Percentiles rank a stretch among this genome's conserved stretches.
Conservation (phyloP, 495 filamentous ascomycete species). For the Xylaria curta region DNA sequence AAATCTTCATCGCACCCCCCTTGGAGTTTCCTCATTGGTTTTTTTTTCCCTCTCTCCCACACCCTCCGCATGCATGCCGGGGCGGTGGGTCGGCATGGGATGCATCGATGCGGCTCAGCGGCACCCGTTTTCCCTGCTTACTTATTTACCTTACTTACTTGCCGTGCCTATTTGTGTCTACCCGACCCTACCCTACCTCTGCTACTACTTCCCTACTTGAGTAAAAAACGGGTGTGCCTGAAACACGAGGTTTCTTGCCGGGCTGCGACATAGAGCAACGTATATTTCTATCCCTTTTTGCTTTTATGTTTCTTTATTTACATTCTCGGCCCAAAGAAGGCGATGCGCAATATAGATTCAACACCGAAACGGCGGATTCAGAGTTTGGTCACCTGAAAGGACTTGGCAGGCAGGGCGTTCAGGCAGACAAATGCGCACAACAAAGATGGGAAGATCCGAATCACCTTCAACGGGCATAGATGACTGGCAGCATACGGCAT, state of each 20-base stretch:
- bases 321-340: background rate
- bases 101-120: constrained; percentile 18
- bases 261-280: background rate
- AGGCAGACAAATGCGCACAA: background rate
- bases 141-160: background rate
- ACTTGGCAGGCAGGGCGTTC: constrained; percentile 15
- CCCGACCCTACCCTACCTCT: background rate
- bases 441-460: background rate
- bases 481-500: background rate
- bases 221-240: background rate
- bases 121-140: background rate
- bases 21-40: background rate
- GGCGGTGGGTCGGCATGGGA: constrained; percentile 8
- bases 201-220: background rate
- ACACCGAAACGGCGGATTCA: constrained; percentile 6
- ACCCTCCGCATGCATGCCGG: background rate
- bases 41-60: background rate
- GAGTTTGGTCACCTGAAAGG: background rate
- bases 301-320: background rate
- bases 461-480: constrained; percentile 19
- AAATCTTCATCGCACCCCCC: background rate
- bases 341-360: constrained; percentile 4
- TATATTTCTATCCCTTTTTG: background rate
- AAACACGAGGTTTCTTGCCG: background rate
- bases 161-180: background rate